phyloP scores from a whole-genome alignment of 139 green algal genomes.

The Chlamydomonas incerta region DNA sequence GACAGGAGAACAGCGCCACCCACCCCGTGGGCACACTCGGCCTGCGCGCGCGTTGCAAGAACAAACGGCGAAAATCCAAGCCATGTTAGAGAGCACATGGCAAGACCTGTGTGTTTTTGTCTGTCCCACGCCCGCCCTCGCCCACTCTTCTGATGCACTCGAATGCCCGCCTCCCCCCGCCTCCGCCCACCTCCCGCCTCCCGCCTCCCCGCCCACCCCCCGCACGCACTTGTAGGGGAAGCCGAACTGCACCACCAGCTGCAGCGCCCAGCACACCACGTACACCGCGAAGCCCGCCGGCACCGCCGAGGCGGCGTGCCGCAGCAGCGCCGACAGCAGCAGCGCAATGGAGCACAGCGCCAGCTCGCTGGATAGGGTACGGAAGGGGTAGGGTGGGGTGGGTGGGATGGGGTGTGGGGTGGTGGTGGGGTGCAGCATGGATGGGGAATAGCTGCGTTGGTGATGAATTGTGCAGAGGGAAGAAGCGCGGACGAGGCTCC shows the following conservation, averaged over 20 bases:
- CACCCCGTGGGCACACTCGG: neutral
- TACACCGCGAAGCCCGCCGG: conserved; percentile 50
- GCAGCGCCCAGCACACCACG: conserved; percentile 54
- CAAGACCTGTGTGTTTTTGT: too few species aligned
- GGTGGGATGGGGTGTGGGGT: neutral
- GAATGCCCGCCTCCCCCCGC: too few species aligned
- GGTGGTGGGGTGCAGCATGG: neutral
- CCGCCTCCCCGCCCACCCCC: too few species aligned
- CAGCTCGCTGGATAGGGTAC: conserved; percentile 10
- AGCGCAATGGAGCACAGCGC: conserved; percentile 8
- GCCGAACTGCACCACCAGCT: conserved; percentile 58
- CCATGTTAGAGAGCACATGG: too few species aligned
- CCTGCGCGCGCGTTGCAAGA: too few species aligned
- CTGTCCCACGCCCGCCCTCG: too few species aligned
- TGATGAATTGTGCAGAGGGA: too few species aligned
- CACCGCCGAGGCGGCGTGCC: conserved; percentile 25
- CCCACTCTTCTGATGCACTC: neutral
- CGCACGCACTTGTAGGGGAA: conserved; percentile 38
- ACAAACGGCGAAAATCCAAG: too few species aligned
- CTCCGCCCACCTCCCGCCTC: neutral
- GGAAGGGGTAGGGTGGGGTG: neutral
- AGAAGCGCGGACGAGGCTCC: too few species aligned
- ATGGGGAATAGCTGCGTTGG: neutral
- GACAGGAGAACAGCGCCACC: conserved; percentile 63
- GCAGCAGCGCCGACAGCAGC: conserved; percentile 15